Evolutionary conservation across 202 grass and related monocot genomes (phyloP).

Genomic region (Sporobolus alterniflorus): DNA sequence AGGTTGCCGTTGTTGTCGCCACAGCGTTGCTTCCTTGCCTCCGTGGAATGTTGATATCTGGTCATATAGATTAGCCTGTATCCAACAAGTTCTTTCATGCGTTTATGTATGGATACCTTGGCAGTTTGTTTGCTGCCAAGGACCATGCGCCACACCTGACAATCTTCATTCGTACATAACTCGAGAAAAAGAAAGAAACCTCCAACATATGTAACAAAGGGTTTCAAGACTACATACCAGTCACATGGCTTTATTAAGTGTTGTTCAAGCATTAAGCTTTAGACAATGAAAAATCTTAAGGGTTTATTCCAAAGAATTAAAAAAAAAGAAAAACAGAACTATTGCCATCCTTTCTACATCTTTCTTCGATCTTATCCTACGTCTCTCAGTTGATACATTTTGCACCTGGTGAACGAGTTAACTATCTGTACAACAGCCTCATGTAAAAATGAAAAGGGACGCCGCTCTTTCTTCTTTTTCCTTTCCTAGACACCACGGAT

Average conservation of each 20-base stretch:
- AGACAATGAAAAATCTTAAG: not conserved
- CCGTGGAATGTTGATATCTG: no score
- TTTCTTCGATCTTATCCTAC: constrained; percentile 28
- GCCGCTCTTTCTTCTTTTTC: not conserved
- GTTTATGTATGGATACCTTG: no score
- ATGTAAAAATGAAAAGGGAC: constrained; percentile 53
- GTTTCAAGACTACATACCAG: no score
- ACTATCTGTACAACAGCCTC: constrained; percentile 75
- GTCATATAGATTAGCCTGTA: no score
- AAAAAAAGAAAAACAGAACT: not conserved
- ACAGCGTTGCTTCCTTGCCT: not conserved
- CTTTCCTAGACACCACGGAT: constrained; percentile 37
- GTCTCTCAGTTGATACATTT: constrained; percentile 30
- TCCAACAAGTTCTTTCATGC: no score
- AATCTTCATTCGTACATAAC: no score
- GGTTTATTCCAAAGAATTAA: not conserved
- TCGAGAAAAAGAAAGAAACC: no score
- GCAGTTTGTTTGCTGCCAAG: no score
- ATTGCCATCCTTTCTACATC: not conserved
- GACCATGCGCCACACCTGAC: no score
- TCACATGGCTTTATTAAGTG: no score
- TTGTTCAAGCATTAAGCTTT: not conserved
- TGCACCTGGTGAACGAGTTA: constrained; percentile 44
- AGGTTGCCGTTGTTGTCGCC: not conserved
- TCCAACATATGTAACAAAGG: no score